phyloP scores from a whole-genome alignment of 2,329 filamentous ascomycete species.

The Phyllosticta paracitricarpa region DNA sequence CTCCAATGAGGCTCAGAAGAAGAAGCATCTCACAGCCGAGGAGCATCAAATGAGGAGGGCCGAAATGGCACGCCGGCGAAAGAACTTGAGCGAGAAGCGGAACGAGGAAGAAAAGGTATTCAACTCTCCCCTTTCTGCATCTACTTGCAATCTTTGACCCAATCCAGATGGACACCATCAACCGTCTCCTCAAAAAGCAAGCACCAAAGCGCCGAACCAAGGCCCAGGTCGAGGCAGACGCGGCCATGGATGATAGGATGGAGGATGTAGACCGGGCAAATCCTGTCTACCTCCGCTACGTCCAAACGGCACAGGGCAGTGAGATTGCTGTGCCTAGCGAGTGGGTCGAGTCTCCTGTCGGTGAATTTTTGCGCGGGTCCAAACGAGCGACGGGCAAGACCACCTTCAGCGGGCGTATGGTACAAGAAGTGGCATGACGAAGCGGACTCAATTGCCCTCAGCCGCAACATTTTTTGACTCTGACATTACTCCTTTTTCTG shows the following conservation, averaged over 20 bases:
- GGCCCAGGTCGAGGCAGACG: constrained; percentile 15
- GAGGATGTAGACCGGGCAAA: constrained; percentile 41
- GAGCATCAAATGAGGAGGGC: constrained; percentile 63
- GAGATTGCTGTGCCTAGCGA: constrained; percentile 57
- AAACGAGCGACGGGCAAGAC: not conserved
- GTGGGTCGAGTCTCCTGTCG: constrained; percentile 54
- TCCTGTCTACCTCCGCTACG: constrained; percentile 59
- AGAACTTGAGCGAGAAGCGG: constrained; percentile 67
- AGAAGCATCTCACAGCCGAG: constrained; percentile 62
- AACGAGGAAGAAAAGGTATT: constrained; percentile 63
- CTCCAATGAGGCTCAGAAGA: constrained; percentile 60
- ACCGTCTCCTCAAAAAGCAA: constrained; percentile 79
- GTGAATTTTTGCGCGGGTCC: constrained; percentile 42
- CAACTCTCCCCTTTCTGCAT: constrained; percentile 20
- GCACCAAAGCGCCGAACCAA: constrained; percentile 54
- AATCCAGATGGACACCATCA: constrained; percentile 74
- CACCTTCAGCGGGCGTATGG: constrained; percentile 5
- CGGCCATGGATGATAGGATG: constrained; percentile 37
- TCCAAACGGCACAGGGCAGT: constrained; percentile 56
- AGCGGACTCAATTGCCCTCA: not conserved
- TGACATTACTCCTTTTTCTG: too few species aligned
- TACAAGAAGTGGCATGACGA: constrained; percentile 7
- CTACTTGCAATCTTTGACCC: not conserved
- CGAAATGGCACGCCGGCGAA: constrained; percentile 63
- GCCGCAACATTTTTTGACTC: too few species aligned